A percentile compares a stretch with the other conserved stretches of the same genome.
Evolutionary conservation across 1,139 yeast species (phyloP).

Genomic region (Candida sanyaensis): DNA sequence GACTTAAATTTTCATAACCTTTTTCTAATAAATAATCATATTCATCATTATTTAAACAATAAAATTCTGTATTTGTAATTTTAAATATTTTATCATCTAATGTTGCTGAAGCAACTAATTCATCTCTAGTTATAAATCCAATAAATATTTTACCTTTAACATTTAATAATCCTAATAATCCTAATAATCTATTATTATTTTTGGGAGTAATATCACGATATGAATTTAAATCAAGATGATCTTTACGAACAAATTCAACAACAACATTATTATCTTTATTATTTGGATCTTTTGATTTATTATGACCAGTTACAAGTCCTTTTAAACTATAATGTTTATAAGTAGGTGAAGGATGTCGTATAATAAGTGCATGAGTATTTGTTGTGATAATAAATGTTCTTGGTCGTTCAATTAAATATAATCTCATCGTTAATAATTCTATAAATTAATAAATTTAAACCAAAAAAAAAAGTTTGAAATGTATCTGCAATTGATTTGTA

Average conservation of each 20-base stretch:
- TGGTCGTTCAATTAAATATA: slow-evolving; percentile 53
- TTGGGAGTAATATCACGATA: slow-evolving; percentile 45
- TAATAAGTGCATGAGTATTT: slow-evolving; percentile 48
- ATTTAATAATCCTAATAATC: slow-evolving; percentile 61
- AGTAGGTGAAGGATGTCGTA: slow-evolving; percentile 46
- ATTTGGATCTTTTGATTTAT: slow-evolving; percentile 4
- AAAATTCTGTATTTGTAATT: slow-evolving; percentile 61
- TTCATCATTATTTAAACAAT: slow-evolving; percentile 58
- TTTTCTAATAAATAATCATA: slow-evolving; percentile 43
- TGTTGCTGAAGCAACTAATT: slow-evolving; percentile 60
- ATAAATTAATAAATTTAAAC: too few relatives aligned
- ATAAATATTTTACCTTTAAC: slow-evolving; percentile 56
- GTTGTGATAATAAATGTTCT: slow-evolving; percentile 56
- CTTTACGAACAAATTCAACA: slow-evolving; percentile 50
- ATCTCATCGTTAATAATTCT: slow-evolving; percentile 34
- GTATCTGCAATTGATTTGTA: too few relatives aligned
- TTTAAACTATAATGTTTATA: slow-evolving; percentile 16
- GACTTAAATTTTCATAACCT: slow-evolving; percentile 21
- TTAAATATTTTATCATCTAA: slow-evolving; percentile 52
- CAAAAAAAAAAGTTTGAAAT: too few relatives aligned
- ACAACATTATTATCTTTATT: slow-evolving; percentile 34
- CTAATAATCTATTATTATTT: slow-evolving; percentile 39
- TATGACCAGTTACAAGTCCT: slow-evolving; percentile 11
- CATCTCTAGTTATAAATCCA: slow-evolving; percentile 59
- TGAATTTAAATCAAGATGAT: slow-evolving; percentile 35